phyloP scores from a whole-genome alignment of 192 early-diverging fungal genomes.

The Linnemannia zychae region DNA sequence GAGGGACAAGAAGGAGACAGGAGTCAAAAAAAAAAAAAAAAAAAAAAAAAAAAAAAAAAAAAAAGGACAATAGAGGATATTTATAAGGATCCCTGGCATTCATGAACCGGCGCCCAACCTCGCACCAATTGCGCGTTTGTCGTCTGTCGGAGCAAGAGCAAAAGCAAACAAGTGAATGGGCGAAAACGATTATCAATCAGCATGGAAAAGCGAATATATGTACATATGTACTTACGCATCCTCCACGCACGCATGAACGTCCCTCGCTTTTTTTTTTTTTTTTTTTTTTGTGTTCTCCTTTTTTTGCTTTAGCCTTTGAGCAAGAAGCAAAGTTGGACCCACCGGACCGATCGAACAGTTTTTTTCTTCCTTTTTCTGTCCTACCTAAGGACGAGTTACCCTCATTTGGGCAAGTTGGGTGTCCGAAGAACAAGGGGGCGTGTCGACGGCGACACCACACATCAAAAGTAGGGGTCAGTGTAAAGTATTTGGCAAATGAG shows the following conservation, averaged over 20 bases:
- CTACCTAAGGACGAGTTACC: not conserved
- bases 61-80: not conserved
- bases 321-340: not conserved
- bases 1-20: not conserved
- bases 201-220: not conserved
- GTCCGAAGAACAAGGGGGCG: not conserved
- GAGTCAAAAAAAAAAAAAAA: not conserved
- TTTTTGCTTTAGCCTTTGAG: not conserved
- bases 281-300: not conserved
- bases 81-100: not conserved
- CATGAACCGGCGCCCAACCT: not conserved
- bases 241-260: not conserved
- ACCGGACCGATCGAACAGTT: not conserved
- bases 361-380: not conserved
- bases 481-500: not conserved
- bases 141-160: not conserved
- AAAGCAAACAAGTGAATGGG: not conserved
- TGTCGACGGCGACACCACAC: not conserved
- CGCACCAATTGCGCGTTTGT: not conserved
- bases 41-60: not conserved
- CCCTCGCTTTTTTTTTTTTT: not conserved
- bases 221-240: not conserved
- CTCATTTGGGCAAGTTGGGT: not conserved
- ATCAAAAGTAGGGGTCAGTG: not conserved
- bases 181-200: constrained; percentile 11